Conservation (phyloP, 768 basidiomycete species). For the Kwoniella shandongensis region DNA sequence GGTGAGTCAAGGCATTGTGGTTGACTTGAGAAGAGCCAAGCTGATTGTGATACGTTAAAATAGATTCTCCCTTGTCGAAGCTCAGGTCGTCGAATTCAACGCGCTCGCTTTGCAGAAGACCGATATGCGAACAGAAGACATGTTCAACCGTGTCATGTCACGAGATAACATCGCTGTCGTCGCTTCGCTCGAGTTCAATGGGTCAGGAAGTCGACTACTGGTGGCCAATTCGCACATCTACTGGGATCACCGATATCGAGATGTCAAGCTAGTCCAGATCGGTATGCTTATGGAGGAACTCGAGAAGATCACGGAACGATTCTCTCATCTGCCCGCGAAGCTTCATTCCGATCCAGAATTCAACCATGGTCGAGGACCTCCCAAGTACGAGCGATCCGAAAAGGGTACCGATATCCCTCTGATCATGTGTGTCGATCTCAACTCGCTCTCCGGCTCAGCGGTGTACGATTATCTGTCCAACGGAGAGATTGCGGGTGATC, state of each 20-base stretch:
- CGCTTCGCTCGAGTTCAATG: conserved; percentile 78
- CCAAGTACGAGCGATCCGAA: conserved; percentile 37
- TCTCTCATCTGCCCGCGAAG: conserved; percentile 76
- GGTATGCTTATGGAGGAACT: conserved; percentile 89
- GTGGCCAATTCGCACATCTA: conserved; percentile 87
- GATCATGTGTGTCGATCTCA: conserved; percentile 93
- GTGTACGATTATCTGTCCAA: conserved; percentile 86
- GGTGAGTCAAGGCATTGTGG: conserved; percentile 60
- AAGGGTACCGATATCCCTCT: conserved; percentile 82
- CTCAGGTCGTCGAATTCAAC: conserved; percentile 89
- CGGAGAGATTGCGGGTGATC: conserved; percentile 66
- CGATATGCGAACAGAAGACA: conserved; percentile 75
- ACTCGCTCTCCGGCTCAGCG: conserved; percentile 80
- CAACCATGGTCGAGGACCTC: conserved; percentile 38
- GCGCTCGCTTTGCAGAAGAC: conserved; percentile 92
- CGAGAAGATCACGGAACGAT: conserved; percentile 80
- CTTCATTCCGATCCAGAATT: conserved; percentile 31
- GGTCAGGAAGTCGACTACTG: conserved; percentile 82
- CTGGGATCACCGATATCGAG: conserved; percentile 88
- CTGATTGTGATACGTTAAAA: conserved; percentile 3
- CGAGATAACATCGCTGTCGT: conserved; percentile 91
- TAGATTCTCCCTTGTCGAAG: conserved; percentile 90
- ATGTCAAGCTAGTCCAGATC: conserved; percentile 97
- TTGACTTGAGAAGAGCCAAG: neutral
- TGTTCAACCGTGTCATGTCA: conserved; percentile 97